phyloP scores from a whole-genome alignment of 306 rosid species.

The Trichosanthes cucumerina region DNA sequence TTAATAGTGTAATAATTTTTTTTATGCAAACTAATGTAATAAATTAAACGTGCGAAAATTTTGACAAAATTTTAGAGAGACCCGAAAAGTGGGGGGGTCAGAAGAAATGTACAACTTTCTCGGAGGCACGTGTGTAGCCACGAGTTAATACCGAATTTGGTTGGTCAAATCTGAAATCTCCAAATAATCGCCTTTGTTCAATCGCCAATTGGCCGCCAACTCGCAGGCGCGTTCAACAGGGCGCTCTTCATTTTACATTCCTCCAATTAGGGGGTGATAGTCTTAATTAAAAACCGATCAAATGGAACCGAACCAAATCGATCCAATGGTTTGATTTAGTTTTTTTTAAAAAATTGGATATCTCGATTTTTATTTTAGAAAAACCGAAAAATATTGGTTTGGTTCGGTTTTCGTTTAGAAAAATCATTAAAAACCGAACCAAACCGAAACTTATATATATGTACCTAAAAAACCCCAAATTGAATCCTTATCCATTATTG shows the following conservation, averaged over 20 bases:
- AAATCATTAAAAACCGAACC: too few species aligned
- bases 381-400: too few species aligned
- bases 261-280: too few species aligned
- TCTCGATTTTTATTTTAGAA: too few species aligned
- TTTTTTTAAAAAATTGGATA: too few species aligned
- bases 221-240: neutral
- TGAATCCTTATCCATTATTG: too few species aligned
- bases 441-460: too few species aligned
- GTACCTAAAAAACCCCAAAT: too few species aligned
- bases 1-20: neutral
- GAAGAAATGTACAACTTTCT: neutral
- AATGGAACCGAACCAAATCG: too few species aligned
- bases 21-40: neutral
- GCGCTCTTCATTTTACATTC: neutral
- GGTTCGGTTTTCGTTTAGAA: too few species aligned
- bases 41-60: neutral
- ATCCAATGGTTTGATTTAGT: too few species aligned
- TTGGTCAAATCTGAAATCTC: neutral
- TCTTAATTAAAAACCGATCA: too few species aligned
- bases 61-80: neutral
- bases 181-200: neutral
- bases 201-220: neutral
- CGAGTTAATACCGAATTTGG: neutral
- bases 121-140: neutral
- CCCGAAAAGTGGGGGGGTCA: neutral